These are phyloP conservation scores for Goffeauzyma gilvescens DNA, from an alignment of 768 basidiomycete genomes.

Conservation along the genomic window DNA sequence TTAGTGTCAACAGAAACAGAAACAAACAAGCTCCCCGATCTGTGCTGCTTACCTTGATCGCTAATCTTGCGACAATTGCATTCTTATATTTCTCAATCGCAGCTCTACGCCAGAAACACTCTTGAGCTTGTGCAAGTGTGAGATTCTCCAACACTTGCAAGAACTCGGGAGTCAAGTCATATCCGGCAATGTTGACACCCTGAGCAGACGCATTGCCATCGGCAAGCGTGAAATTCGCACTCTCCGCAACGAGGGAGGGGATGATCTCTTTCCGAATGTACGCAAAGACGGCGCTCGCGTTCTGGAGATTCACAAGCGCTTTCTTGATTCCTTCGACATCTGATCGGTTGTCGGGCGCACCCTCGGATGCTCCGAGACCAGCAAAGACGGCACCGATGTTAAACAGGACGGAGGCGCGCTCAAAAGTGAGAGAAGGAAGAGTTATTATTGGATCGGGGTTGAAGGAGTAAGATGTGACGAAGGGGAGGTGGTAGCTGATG, in stretches of 20 bases:
- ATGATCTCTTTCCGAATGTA: constrained; percentile 23
- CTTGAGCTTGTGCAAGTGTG: constrained; percentile 85
- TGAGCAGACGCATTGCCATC: too few species aligned
- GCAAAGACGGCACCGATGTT: constrained; percentile 77
- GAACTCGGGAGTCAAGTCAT: constrained; percentile 49
- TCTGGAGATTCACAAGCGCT: constrained; percentile 37
- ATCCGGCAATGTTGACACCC: constrained; percentile 13
- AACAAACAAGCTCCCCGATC: background rate
- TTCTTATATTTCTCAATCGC: constrained; percentile 57
- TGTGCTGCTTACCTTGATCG: constrained; percentile 41
- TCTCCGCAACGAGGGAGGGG: constrained; percentile 15
- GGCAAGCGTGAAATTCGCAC: too few species aligned
- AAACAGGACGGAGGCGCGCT: constrained; percentile 58
- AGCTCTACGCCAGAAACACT: constrained; percentile 89
- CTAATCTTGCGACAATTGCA: constrained; percentile 60
- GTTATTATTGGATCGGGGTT: constrained; percentile 41
- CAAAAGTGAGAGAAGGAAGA: constrained; percentile 58
- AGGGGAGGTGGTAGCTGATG: constrained; percentile 51
- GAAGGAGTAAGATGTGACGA: constrained; percentile 35
- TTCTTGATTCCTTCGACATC: constrained; percentile 63
- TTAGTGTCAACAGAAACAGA: constrained; percentile 38
- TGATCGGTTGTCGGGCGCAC: constrained; percentile 29
- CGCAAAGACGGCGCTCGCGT: constrained; percentile 25
- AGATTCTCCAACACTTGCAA: constrained; percentile 49
- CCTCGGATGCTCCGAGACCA: constrained; percentile 50